phyloP scores from a whole-genome alignment of 1,284 basidiomycete species.

The Rhodotorula sp. region DNA sequence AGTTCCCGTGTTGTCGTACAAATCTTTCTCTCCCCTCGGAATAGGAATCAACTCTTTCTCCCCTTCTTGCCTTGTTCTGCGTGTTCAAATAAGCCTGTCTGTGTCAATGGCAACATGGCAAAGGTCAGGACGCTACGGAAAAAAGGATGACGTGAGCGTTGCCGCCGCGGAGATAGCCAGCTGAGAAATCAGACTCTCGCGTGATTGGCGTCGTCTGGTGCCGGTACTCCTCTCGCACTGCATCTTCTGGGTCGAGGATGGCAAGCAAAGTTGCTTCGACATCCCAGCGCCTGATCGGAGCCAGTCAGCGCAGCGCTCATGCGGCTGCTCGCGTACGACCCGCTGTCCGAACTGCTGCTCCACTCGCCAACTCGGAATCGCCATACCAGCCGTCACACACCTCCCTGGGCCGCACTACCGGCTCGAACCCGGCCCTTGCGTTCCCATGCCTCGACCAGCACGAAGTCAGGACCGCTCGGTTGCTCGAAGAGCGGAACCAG shows the following conservation, averaged over 20 bases:
- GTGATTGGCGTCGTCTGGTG: neutral
- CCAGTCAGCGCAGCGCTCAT: neutral
- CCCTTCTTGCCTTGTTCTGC: too few species aligned
- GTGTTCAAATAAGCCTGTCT: too few species aligned
- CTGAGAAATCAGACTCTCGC: neutral
- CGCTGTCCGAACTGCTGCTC: constrained; percentile 1
- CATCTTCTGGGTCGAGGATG: neutral
- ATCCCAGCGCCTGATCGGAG: neutral
- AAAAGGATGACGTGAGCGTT: too few species aligned
- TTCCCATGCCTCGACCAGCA: constrained; percentile 46
- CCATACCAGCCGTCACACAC: neutral
- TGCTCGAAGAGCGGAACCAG: constrained; percentile 34
- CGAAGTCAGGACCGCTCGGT: constrained; percentile 38
- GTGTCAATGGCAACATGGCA: too few species aligned
- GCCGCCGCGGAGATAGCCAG: neutral
- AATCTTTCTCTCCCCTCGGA: neutral
- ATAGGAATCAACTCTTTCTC: too few species aligned
- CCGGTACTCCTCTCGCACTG: neutral
- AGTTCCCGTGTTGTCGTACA: too few species aligned
- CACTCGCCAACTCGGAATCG: neutral
- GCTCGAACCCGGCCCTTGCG: constrained; percentile 44
- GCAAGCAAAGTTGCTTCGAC: neutral
- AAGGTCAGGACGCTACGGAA: too few species aligned
- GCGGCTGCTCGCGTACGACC: neutral
- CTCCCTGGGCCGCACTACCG: constrained; percentile 3